A percentile compares a stretch with the other conserved stretches of the same genome.
Evolutionary conservation across 306 rosid genomes (phyloP).

Genomic region (Citrullus colocynthis): DNA sequence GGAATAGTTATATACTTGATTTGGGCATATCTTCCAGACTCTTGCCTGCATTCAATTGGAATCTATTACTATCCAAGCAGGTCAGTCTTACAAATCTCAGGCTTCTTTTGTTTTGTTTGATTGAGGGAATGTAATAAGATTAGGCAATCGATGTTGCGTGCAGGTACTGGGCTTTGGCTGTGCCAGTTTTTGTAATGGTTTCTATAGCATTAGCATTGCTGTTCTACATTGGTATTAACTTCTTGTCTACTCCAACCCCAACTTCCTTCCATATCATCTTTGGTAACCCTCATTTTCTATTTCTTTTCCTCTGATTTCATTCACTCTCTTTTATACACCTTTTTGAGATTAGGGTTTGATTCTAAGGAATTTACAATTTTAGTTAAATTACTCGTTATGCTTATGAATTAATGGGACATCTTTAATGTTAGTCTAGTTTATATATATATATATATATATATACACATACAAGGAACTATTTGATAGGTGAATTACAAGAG

Average conservation of each 20-base stretch:
- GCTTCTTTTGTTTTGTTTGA: neutral
- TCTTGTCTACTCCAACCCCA: constrained; percentile 68
- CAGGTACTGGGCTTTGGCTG: constrained; percentile 92
- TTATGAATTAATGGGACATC: too few species aligned
- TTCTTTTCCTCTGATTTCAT: too few species aligned
- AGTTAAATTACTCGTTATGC: too few species aligned
- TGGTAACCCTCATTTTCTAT: constrained; percentile 33
- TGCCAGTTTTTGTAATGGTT: constrained; percentile 64
- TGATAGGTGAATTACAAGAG: too few species aligned
- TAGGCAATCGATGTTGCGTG: neutral
- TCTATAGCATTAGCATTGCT: constrained; percentile 43
- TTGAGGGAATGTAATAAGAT: neutral
- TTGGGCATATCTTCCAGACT: constrained; percentile 92
- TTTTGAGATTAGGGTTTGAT: too few species aligned
- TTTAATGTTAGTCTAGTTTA: too few species aligned
- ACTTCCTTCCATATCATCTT: constrained; percentile 45
- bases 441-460: too few species aligned
- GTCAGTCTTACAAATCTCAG: constrained; percentile 16
- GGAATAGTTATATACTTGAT: constrained; percentile 60
- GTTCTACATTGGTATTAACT: constrained; percentile 81
- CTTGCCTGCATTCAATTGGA: constrained; percentile 73
- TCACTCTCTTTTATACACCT: too few species aligned
- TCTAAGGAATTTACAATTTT: too few species aligned
- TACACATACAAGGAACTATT: too few species aligned
- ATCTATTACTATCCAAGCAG: constrained; percentile 85